Conservation (phyloP, 768 basidiomycete genomes). For the Termitomyces sp. region DNA sequence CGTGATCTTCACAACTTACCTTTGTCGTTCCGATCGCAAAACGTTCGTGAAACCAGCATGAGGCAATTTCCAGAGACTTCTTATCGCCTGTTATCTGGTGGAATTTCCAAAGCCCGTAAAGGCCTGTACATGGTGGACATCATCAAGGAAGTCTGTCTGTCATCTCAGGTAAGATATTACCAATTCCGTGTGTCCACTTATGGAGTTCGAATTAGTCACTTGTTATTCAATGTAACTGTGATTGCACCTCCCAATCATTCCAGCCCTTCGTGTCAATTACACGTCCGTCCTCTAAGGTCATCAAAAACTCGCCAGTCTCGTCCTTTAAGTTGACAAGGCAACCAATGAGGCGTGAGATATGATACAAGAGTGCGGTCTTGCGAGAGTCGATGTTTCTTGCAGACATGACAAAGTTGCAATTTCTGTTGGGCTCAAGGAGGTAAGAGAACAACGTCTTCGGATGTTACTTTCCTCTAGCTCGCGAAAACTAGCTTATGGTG, state of each 20-base stretch:
- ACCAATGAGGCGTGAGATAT: slow-evolving; percentile 31
- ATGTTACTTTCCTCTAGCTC: neutral
- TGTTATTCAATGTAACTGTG: neutral
- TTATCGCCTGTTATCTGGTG: slow-evolving; percentile 34
- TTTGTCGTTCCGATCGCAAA: slow-evolving; percentile 47
- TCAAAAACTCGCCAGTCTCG: slow-evolving; percentile 44
- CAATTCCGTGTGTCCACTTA: slow-evolving; percentile 42
- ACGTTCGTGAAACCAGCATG: slow-evolving; percentile 44
- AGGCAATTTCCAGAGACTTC: slow-evolving; percentile 31
- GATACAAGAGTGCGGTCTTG: slow-evolving; percentile 20
- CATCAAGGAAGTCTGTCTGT: neutral
- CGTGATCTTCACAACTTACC: slow-evolving; percentile 15
- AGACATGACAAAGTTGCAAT: slow-evolving; percentile 20
- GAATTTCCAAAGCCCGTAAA: slow-evolving; percentile 36
- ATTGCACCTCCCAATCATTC: slow-evolving; percentile 47
- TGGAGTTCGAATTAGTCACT: neutral
- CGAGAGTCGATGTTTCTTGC: slow-evolving; percentile 24
- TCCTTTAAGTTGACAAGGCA: slow-evolving; percentile 49
- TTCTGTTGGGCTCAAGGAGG: neutral
- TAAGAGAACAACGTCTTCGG: neutral
- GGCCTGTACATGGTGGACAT: slow-evolving; percentile 17
- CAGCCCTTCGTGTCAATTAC: slow-evolving; percentile 55
- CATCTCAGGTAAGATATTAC: slow-evolving; percentile 11
- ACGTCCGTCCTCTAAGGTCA: slow-evolving; percentile 42
- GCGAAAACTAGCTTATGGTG: no score